Evolutionary conservation across 345 rosid genomes (phyloP).

Genomic region (Cardiospermum halicacabum): DNA sequence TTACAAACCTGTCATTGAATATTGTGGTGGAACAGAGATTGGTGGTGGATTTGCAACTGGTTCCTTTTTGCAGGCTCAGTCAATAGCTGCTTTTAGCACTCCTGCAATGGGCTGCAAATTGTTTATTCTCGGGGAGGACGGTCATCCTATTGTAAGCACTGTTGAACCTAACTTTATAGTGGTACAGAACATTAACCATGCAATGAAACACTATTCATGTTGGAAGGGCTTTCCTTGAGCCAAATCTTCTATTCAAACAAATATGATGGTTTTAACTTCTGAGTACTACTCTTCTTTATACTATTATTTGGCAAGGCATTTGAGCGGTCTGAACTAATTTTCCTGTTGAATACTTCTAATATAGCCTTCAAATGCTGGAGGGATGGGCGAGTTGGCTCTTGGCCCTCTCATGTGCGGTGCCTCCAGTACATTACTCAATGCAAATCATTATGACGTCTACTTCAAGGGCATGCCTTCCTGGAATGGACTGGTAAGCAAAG

Average conservation of each 20-base stretch:
- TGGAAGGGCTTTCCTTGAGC: neutral
- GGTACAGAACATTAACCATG: slow-evolving; percentile 1
- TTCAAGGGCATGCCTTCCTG: slow-evolving; percentile 77
- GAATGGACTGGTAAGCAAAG: slow-evolving; percentile 55
- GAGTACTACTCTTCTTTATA: too few species aligned
- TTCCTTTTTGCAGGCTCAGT: slow-evolving; percentile 79
- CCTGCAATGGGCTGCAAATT: slow-evolving; percentile 90
- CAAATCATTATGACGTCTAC: slow-evolving; percentile 69
- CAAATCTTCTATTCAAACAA: neutral
- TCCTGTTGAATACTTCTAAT: slow-evolving; percentile 13
- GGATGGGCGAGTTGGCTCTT: slow-evolving; percentile 89
- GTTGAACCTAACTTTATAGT: slow-evolving; percentile 1
- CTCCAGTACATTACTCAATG: slow-evolving; percentile 72
- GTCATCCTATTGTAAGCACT: slow-evolving; percentile 67
- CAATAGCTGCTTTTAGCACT: slow-evolving; percentile 91
- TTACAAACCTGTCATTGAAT: slow-evolving; percentile 90
- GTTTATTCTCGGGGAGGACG: slow-evolving; percentile 69
- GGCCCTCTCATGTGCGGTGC: slow-evolving; percentile 80
- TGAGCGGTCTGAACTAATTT: neutral
- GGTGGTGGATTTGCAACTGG: slow-evolving; percentile 87
- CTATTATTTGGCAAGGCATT: too few species aligned
- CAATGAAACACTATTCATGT: too few species aligned
- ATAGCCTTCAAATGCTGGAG: slow-evolving; percentile 58
- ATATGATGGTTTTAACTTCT: too few species aligned
- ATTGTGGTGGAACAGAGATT: slow-evolving; percentile 97